A percentile compares a stretch with the other conserved stretches of the same genome.
Conservation (phyloP, 306 rosid species). For the Ceratonia siliqua region DNA sequence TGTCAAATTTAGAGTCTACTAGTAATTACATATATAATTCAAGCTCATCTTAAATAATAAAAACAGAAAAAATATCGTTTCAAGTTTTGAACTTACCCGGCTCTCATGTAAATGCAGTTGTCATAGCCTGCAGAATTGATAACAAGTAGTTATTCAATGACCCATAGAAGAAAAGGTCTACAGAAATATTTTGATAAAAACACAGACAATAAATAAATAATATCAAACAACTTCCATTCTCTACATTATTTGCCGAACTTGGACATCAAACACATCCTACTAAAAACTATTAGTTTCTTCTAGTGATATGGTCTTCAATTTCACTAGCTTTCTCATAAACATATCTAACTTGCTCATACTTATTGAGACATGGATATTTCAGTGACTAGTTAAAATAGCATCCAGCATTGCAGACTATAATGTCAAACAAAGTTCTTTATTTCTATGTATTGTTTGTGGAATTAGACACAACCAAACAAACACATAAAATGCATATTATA, state of each 20-base stretch:
- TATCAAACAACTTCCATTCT: not conserved
- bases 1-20: not conserved
- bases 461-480: not conserved
- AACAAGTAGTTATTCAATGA: not conserved
- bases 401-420: not conserved
- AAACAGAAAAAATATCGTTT: not conserved
- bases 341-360: not conserved
- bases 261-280: not conserved
- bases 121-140: conserved; percentile 65
- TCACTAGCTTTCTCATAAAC: not conserved
- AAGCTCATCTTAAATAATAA: not conserved
- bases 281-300: not conserved
- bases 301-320: not conserved
- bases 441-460: not conserved
- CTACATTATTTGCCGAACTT: not conserved
- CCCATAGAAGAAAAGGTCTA: not conserved
- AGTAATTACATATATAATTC: not conserved
- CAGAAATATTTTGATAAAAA: not conserved
- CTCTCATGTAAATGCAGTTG: conserved; percentile 60
- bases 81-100: conserved; percentile 53
- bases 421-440: not conserved
- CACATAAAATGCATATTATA: not conserved
- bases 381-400: not conserved
- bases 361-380: not conserved
- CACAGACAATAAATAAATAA: not conserved